Evolutionary conservation across 2,329 filamentous ascomycete species (phyloP).

Genomic region (Aureobasidium mangrovei): DNA sequence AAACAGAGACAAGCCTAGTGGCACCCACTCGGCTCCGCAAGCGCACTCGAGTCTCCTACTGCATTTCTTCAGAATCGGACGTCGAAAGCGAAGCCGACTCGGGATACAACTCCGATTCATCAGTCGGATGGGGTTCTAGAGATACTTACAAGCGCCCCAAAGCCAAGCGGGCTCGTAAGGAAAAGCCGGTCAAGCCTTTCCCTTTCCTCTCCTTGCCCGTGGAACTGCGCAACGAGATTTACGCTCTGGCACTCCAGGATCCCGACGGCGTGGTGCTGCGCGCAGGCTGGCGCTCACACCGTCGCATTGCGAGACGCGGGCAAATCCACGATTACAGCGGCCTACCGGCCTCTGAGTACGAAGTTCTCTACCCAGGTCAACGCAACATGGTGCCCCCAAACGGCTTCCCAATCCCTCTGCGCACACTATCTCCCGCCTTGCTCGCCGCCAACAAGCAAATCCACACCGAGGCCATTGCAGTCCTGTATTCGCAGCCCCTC

Average conservation of each 20-base stretch:
- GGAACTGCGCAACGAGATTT: slow-evolving; percentile 17
- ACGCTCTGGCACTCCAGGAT: not conserved
- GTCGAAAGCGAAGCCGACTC: slow-evolving; percentile 1
- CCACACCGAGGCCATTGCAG: not conserved
- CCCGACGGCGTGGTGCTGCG: not conserved
- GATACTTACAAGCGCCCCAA: not conserved
- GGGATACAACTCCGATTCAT: slow-evolving; percentile 1
- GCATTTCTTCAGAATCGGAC: not conserved
- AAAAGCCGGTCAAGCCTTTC: not conserved
- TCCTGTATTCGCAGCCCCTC: slow-evolving; percentile 6
- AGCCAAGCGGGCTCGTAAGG: not conserved
- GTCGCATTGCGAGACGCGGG: not conserved
- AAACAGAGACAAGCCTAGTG: not conserved
- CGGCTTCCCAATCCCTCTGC: not conserved
- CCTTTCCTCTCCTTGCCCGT: slow-evolving; percentile 10
- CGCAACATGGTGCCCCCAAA: not conserved
- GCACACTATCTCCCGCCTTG: not conserved
- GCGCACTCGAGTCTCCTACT: not conserved
- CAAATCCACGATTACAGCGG: not conserved
- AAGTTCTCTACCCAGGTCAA: not conserved
- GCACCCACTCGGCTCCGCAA: not conserved
- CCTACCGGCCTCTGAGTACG: not conserved
- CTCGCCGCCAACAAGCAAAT: slow-evolving; percentile 1
- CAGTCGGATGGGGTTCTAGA: not conserved
- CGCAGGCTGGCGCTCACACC: slow-evolving; percentile 1